Evolutionary conservation across 345 rosid genomes (phyloP).

Genomic region (Citropsis articulata): DNA sequence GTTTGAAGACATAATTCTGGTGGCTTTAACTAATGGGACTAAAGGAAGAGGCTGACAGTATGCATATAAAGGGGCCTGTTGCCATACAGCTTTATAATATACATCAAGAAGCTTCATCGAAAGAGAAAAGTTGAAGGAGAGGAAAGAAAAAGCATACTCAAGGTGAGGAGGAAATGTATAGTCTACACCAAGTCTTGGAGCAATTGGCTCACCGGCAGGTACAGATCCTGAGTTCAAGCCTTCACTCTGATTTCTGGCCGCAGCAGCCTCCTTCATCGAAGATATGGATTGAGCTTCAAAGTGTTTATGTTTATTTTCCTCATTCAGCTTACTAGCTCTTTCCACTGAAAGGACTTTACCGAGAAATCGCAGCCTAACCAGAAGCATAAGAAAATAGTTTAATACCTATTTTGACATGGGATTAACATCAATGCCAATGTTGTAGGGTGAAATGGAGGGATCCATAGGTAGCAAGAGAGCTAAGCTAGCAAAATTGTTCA

Average conservation of each 20-base stretch:
- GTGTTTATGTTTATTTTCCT: conserved; percentile 40
- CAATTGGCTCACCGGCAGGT: conserved; percentile 60
- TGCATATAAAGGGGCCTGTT: neutral
- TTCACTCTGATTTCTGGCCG: conserved; percentile 21
- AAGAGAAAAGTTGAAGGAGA: neutral
- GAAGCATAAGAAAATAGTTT: conserved; percentile 20
- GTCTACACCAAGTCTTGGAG: conserved; percentile 85
- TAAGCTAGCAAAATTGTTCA: neutral
- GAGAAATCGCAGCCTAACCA: conserved; percentile 80
- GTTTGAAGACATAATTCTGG: neutral
- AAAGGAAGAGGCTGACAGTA: neutral
- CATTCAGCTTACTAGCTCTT: conserved; percentile 56
- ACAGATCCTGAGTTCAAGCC: conserved; percentile 36
- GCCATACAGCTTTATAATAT: neutral
- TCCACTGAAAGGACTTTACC: conserved; percentile 83
- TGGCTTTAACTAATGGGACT: neutral
- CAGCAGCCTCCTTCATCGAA: conserved; percentile 32
- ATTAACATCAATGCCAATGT: neutral
- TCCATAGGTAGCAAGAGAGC: neutral
- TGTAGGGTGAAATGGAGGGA: neutral
- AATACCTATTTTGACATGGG: conserved; percentile 1
- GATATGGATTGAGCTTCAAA: conserved; percentile 33
- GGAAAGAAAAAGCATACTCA: conserved; percentile 46
- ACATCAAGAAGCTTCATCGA: neutral
- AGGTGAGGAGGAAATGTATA: conserved; percentile 90